Evolutionary conservation across 345 rosid genomes (phyloP).

Genomic region (Hibiscus syriacus): DNA sequence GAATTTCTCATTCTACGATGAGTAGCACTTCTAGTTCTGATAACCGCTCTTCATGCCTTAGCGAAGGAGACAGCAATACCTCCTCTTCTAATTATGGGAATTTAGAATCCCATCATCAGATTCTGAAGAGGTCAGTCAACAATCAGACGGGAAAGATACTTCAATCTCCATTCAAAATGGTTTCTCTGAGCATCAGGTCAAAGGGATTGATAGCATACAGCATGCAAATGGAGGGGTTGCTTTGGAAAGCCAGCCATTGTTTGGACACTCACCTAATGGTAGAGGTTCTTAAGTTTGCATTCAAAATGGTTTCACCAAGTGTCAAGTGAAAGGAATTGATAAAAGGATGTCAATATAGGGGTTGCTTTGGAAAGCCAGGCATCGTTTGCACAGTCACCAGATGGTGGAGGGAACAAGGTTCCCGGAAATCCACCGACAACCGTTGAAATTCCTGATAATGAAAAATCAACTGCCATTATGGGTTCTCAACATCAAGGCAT

Average conservation of each 20-base stretch:
- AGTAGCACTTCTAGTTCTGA: slow-evolving; percentile 67
- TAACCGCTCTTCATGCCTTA: slow-evolving; percentile 78
- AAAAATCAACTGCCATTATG: slow-evolving; percentile 20
- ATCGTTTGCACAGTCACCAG: slow-evolving; percentile 24
- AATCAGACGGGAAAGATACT: slow-evolving; percentile 50
- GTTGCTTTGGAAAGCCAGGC: slow-evolving; percentile 27
- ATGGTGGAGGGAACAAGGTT: slow-evolving; percentile 16
- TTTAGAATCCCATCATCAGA: slow-evolving; percentile 79
- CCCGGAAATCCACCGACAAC: slow-evolving; percentile 27
- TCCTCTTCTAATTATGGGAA: slow-evolving; percentile 62
- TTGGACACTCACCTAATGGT: slow-evolving; percentile 33
- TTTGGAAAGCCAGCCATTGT: slow-evolving; percentile 22
- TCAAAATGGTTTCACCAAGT: slow-evolving; percentile 31
- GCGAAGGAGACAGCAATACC: slow-evolving; percentile 78
- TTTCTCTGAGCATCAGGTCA: slow-evolving; percentile 31
- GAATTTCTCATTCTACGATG: slow-evolving; percentile 30
- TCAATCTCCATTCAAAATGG: slow-evolving; percentile 28
- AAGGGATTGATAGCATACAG: slow-evolving; percentile 24
- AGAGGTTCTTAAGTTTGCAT: slow-evolving; percentile 36
- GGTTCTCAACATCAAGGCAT: slow-evolving; percentile 47
- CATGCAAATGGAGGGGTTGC: slow-evolving; percentile 23
- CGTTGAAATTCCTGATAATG: slow-evolving; percentile 30
- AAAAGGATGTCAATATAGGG: slow-evolving; percentile 20
- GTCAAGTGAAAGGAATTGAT: slow-evolving; percentile 29
- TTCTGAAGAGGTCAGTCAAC: slow-evolving; percentile 70